These are phyloP conservation scores for Trichophyton verrucosum DNA, from an alignment of 2,329 filamentous ascomycete genomes.

Conservation along the genomic window DNA sequence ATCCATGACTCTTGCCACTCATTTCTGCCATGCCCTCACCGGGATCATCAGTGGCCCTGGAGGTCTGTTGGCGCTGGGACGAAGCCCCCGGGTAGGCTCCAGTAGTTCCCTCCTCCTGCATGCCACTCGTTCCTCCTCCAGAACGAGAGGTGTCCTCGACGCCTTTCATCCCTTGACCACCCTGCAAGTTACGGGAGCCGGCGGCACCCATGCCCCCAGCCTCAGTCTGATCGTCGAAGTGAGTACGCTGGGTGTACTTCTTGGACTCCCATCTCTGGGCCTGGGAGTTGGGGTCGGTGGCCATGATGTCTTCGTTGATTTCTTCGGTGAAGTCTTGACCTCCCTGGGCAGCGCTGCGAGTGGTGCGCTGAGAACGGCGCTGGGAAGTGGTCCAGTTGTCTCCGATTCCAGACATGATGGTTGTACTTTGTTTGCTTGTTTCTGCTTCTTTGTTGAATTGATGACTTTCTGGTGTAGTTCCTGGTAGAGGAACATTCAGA, in stretches of 20 bases:
- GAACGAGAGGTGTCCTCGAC: not conserved
- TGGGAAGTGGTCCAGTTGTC: conserved; percentile 7
- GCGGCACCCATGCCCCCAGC: not conserved
- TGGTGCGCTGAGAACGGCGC: conserved; percentile 7
- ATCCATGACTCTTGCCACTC: not conserved
- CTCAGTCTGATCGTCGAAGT: not conserved
- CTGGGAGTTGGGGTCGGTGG: not conserved
- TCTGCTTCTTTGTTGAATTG: not conserved
- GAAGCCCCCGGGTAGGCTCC: not conserved
- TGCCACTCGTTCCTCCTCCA: not conserved
- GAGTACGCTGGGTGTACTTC: conserved; percentile 3
- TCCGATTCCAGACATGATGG: conserved; percentile 10
- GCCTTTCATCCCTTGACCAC: conserved; percentile 1
- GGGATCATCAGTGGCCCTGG: not conserved
- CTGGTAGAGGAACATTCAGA: not conserved
- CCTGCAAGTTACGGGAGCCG: not conserved
- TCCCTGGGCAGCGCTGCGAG: not conserved
- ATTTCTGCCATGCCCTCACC: not conserved
- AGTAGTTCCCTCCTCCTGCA: not conserved
- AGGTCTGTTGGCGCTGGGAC: not conserved
- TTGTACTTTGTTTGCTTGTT: not conserved
- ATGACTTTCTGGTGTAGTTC: not conserved
- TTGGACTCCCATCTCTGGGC: conserved; percentile 7
- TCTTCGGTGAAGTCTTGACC: conserved; percentile 7
- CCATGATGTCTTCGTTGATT: not conserved